phyloP scores from a whole-genome alignment of 2,329 filamentous ascomycete species.

The Aspergillus uvarum region DNA sequence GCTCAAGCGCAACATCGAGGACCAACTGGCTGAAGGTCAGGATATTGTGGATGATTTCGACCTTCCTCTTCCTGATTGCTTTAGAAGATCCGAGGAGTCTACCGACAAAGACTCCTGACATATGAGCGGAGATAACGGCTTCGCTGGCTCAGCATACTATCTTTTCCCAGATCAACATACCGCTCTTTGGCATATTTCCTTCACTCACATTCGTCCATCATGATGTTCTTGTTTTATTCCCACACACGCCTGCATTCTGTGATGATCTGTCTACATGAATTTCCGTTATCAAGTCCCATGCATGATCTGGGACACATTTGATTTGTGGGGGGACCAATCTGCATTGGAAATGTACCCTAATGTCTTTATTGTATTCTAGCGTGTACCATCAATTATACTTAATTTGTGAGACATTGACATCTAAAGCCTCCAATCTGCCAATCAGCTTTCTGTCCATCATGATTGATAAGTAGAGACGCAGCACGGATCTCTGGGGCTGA shows the following conservation, averaged over 20 bases:
- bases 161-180: slow-evolving; percentile 10
- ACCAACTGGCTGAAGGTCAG: slow-evolving; percentile 15
- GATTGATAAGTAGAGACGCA: too few relatives aligned
- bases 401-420: slow-evolving; percentile 1
- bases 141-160: neutral
- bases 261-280: slow-evolving; percentile 4
- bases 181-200: neutral
- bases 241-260: neutral
- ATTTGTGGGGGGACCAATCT: slow-evolving; percentile 11
- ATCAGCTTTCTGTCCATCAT: too few relatives aligned
- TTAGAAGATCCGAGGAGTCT: slow-evolving; percentile 13
- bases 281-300: neutral
- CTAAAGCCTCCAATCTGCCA: too few relatives aligned
- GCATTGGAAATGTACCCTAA: slow-evolving; percentile 17
- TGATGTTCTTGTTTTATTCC: slow-evolving; percentile 13
- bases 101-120: neutral
- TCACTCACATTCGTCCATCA: neutral
- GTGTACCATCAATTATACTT: slow-evolving; percentile 10
- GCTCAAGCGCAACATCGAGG: slow-evolving; percentile 19
- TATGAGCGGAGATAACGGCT: neutral
- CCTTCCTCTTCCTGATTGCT: slow-evolving; percentile 35
- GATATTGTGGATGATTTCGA: slow-evolving; percentile 41
- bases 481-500: too few relatives aligned
- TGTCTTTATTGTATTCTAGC: slow-evolving; percentile 20
- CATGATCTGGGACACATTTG: slow-evolving; percentile 7